Percentiles rank a stretch among this genome's conserved stretches.
phyloP scores from a whole-genome alignment of 345 rosid genomes.

The Eutrema heterophyllum region DNA sequence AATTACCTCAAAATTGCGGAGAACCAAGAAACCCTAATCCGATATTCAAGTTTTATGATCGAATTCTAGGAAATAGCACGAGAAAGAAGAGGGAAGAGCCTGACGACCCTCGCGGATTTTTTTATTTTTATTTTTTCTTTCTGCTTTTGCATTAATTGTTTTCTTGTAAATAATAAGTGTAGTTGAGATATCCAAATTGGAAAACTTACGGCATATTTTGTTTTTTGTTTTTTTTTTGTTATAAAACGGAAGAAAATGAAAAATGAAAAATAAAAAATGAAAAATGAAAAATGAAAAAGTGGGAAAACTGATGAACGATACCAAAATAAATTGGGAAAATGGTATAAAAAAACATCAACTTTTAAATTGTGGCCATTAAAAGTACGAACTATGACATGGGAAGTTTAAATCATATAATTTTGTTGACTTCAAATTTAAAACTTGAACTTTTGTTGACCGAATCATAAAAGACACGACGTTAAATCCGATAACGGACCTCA shows the following conservation, averaged over 20 bases:
- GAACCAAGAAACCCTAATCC: slow-evolving; percentile 21
- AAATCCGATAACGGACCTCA: too few species aligned
- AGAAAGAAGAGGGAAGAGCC: slow-evolving; percentile 22
- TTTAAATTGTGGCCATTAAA: too few species aligned
- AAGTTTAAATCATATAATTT: too few species aligned
- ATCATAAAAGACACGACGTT: too few species aligned
- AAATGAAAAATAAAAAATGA: too few species aligned
- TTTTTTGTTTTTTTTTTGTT: not conserved
- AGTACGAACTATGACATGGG: too few species aligned
- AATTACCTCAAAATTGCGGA: slow-evolving; percentile 24
- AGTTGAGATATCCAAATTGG: not conserved
- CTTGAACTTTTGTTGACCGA: too few species aligned
- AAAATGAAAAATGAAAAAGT: too few species aligned
- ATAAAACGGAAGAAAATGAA: not conserved
- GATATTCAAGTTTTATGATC: not conserved
- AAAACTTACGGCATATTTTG: not conserved
- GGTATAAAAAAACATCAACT: too few species aligned
- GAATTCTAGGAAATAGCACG: slow-evolving; percentile 13
- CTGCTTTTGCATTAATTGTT: not conserved
- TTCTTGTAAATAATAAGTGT: not conserved
- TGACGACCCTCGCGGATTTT: not conserved
- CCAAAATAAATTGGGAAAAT: too few species aligned
- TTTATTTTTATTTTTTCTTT: not conserved
- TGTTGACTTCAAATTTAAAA: too few species aligned
- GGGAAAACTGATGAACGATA: not conserved